Evolutionary conservation across 176 grass and related monocot genomes (phyloP).

Genomic region (Eremochloa ophiuroides): DNA sequence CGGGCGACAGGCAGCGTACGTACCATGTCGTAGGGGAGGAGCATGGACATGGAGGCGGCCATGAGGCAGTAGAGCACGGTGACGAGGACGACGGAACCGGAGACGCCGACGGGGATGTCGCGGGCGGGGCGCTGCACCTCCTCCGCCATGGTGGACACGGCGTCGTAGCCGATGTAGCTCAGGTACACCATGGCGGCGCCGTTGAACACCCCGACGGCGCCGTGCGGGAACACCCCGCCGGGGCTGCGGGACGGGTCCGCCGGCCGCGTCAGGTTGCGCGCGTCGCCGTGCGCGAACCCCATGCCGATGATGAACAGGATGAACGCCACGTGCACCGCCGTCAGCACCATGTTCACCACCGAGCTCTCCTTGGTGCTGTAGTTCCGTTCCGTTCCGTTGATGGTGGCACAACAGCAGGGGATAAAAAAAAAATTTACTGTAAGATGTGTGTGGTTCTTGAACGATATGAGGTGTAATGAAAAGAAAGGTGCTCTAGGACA

Average conservation of each 20-base stretch:
- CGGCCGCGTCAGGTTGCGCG: conserved; percentile 56
- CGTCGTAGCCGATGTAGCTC: conserved; percentile 99
- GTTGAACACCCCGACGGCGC: conserved; percentile 69
- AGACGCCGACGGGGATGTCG: conserved; percentile 90
- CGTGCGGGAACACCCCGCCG: conserved; percentile 78
- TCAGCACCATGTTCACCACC: conserved; percentile 76
- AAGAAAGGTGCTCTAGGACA: too few species aligned
- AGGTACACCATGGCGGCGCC: conserved; percentile 93
- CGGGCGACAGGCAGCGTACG: neutral
- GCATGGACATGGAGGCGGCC: conserved; percentile 92
- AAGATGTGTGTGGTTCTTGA: neutral
- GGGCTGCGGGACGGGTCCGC: conserved; percentile 47
- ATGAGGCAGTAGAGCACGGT: conserved; percentile 96
- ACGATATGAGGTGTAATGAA: neutral
- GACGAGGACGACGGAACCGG: conserved; percentile 79
- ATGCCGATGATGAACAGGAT: conserved; percentile 86
- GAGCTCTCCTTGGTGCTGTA: conserved; percentile 99
- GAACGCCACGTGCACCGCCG: conserved; percentile 70
- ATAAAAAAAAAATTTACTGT: too few species aligned
- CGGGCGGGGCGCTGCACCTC: conserved; percentile 66
- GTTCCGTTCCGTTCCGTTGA: too few species aligned
- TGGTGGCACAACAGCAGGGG: too few species aligned
- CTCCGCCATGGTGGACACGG: conserved; percentile 99
- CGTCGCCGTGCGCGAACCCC: conserved; percentile 71
- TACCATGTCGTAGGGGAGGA: conserved; percentile 94